Evolutionary conservation across 2,329 filamentous ascomycete genomes (phyloP).

Genomic region (Triangularia setosa): DNA sequence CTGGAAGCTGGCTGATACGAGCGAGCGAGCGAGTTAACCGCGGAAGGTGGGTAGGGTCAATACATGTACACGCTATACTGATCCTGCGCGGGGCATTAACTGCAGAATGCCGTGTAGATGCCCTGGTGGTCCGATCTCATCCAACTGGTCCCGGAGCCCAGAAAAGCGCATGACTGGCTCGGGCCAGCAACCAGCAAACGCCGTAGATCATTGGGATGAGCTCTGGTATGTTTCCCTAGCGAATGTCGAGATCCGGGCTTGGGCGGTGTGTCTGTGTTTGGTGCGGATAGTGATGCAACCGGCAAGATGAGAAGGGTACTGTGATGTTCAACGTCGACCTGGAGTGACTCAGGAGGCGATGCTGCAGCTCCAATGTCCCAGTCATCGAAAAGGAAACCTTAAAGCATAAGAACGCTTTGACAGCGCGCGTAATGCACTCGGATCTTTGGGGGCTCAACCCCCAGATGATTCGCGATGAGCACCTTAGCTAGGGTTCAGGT

Average conservation of each 20-base stretch:
- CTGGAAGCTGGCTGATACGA: background rate
- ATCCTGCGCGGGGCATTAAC: background rate
- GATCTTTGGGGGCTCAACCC: slow-evolving; percentile 1
- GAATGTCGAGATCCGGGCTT: background rate
- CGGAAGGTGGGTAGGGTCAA: slow-evolving; percentile 19
- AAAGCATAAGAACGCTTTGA: slow-evolving; percentile 18
- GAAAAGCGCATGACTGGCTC: background rate
- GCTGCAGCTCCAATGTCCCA: background rate
- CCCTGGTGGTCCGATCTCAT: background rate
- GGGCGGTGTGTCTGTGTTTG: background rate
- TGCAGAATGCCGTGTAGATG: background rate
- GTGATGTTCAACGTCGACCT: background rate
- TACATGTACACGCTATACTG: background rate
- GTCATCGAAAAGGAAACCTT: background rate
- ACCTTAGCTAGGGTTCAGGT: no score
- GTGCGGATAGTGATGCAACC: background rate
- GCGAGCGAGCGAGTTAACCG: slow-evolving; percentile 21
- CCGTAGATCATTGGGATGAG: background rate
- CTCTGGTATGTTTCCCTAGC: background rate
- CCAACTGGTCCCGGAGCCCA: background rate
- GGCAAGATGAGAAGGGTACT: background rate
- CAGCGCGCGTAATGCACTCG: slow-evolving; percentile 17
- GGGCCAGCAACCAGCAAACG: background rate
- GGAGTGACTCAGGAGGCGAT: background rate
- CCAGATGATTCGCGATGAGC: no score